Evolutionary conservation across 129 eudicot species (phyloP).

Genomic region (Centrapalus pauciflorus): DNA sequence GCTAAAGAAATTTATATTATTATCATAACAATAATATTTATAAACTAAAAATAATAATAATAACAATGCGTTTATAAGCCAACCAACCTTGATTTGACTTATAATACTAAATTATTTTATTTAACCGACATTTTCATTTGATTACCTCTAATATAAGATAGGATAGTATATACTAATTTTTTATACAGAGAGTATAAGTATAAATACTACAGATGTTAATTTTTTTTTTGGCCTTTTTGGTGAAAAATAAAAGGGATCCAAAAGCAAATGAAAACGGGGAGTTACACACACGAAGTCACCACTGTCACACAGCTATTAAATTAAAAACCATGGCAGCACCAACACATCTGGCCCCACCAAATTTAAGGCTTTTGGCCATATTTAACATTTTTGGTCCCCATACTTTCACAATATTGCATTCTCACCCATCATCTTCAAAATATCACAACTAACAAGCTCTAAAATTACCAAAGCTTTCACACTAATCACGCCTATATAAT

Average conservation of each 20-base stretch:
- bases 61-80: no score
- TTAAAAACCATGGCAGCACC: background rate
- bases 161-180: no score
- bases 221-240: no score
- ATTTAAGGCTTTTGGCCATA: constrained; percentile 11
- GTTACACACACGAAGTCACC: constrained; percentile 8
- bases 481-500: background rate
- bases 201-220: no score
- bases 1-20: no score
- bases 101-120: no score
- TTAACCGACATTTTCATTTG: no score
- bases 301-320: background rate
- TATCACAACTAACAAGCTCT: background rate
- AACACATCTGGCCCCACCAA: constrained; percentile 11
- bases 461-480: background rate
- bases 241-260: background rate
- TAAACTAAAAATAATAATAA: no score
- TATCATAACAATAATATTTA: no score
- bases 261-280: background rate
- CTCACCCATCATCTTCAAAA: background rate
- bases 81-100: no score
- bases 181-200: no score
- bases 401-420: background rate
- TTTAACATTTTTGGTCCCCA: constrained; percentile 9
- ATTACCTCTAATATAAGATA: no score